A percentile compares a stretch with the other conserved stretches of the same genome.
Conservation (phyloP, 2,329 filamentous ascomycete species). For the Cyanodermella asteris region DNA sequence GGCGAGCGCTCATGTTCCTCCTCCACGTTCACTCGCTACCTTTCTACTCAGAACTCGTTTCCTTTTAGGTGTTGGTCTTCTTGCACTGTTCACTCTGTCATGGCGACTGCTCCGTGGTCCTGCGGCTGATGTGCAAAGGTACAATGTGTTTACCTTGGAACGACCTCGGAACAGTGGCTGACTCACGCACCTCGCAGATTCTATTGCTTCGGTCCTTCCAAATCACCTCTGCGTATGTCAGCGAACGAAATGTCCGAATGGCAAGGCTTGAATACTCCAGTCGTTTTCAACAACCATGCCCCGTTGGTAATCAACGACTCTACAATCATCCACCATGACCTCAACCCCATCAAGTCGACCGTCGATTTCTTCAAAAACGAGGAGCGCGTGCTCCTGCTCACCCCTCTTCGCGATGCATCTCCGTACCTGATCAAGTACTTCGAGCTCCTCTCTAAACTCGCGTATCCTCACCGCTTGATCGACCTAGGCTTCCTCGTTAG, state of each 20-base stretch:
- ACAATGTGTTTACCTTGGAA: constrained; percentile 8
- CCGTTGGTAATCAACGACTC: constrained; percentile 65
- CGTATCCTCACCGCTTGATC: constrained; percentile 87
- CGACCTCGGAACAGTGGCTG: neutral
- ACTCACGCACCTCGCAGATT: constrained; percentile 36
- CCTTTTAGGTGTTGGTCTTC: constrained; percentile 48
- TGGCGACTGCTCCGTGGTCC: constrained; percentile 70
- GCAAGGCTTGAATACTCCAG: constrained; percentile 71
- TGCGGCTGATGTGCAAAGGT: constrained; percentile 82
- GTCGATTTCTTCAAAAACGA: constrained; percentile 55
- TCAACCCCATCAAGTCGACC: constrained; percentile 69
- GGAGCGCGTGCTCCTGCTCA: constrained; percentile 78
- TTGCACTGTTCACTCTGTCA: constrained; percentile 54
- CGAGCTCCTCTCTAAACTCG: constrained; percentile 70
- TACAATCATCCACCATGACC: constrained; percentile 57
- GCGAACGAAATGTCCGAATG: constrained; percentile 77
- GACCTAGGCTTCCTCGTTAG: constrained; percentile 88
- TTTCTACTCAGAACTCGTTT: constrained; percentile 60
- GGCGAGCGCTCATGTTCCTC: constrained; percentile 56
- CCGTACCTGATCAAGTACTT: constrained; percentile 73
- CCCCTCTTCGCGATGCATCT: constrained; percentile 76
- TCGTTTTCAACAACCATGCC: constrained; percentile 88
- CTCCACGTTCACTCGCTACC: constrained; percentile 47
- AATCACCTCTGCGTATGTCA: constrained; percentile 90
- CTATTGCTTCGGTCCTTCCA: constrained; percentile 89